phyloP scores from a whole-genome alignment of 2,329 filamentous ascomycete genomes.

The Zopfia rhizophila region DNA sequence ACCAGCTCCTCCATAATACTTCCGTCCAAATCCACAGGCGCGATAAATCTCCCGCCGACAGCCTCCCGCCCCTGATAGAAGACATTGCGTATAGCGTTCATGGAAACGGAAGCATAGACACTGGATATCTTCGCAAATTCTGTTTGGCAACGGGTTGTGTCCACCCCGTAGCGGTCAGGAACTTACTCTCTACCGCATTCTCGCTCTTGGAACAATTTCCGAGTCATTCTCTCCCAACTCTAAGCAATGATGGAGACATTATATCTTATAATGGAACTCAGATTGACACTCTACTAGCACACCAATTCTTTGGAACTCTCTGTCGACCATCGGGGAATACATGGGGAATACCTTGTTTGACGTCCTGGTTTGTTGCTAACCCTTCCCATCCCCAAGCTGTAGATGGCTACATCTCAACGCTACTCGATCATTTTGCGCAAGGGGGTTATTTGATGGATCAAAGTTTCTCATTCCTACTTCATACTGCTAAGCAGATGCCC shows the following conservation, averaged over 20 bases:
- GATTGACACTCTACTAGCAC: conserved; percentile 18
- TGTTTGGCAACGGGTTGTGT: too few relatives aligned
- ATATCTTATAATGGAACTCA: conserved; percentile 11
- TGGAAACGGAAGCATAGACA: conserved; percentile 13
- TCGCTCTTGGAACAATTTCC: too few relatives aligned
- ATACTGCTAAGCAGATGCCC: conserved; percentile 12
- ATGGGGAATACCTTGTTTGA: conserved; percentile 20
- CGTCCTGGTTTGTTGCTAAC: conserved; percentile 15
- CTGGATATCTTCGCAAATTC: conserved; percentile 1
- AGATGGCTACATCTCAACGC: conserved; percentile 14
- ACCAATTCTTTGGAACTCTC: conserved; percentile 21
- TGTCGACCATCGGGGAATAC: conserved; percentile 3
- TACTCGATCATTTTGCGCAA: conserved; percentile 14
- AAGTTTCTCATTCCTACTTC: conserved; percentile 11
- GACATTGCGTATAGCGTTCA: conserved; percentile 21
- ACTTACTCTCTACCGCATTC: too few relatives aligned
- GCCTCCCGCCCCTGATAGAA: conserved; percentile 15
- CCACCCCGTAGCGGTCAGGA: too few relatives aligned
- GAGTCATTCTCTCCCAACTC: not conserved
- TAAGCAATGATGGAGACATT: conserved; percentile 1
- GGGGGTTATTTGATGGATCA: conserved; percentile 11
- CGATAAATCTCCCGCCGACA: too few relatives aligned
- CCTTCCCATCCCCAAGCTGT: conserved; percentile 16
- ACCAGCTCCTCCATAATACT: conserved; percentile 2
- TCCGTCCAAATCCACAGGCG: too few relatives aligned